Percentiles rank a stretch among this genome's conserved stretches.
phyloP scores from a whole-genome alignment of 2,329 filamentous ascomycete species.

The Talaromyces amestolkiae region DNA sequence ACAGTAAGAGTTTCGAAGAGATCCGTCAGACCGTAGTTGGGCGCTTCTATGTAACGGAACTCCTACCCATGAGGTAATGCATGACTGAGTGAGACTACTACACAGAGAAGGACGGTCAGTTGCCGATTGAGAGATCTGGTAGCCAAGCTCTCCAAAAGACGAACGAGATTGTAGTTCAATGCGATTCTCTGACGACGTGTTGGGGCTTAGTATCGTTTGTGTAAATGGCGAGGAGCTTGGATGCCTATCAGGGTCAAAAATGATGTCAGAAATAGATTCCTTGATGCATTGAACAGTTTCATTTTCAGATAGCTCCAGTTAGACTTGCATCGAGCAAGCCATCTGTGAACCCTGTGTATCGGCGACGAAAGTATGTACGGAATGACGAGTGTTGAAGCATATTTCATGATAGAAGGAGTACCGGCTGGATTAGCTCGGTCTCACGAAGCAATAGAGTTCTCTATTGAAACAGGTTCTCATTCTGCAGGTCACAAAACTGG shows the following conservation, averaged over 20 bases:
- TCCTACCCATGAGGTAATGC: constrained; percentile 17
- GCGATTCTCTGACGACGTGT: not conserved
- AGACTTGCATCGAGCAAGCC: not conserved
- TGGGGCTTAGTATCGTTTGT: not conserved
- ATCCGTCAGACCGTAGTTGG: constrained; percentile 13
- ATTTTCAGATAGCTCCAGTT: not conserved
- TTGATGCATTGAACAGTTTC: not conserved
- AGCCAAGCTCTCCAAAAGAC: not conserved
- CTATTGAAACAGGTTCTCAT: constrained; percentile 3
- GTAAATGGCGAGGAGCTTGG: not conserved
- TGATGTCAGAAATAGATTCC: not conserved
- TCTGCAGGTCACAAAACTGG: not conserved
- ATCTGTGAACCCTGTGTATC: not conserved
- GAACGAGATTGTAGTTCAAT: not conserved
- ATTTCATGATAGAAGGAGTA: constrained; percentile 4
- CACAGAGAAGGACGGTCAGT: constrained; percentile 13
- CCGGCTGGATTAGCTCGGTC: not conserved
- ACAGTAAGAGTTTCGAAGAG: constrained; percentile 18
- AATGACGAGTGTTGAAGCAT: constrained; percentile 4
- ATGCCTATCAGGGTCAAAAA: not conserved
- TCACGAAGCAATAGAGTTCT: constrained; percentile 4
- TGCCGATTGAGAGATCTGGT: constrained; percentile 3
- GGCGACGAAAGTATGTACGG: not conserved
- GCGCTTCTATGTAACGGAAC: constrained; percentile 16
- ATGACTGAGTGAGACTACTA: constrained; percentile 18